A percentile compares a stretch with the other conserved stretches of the same genome.
Conservation (phyloP, 1,284 basidiomycete species). For the Pascua guehoae region DNA sequence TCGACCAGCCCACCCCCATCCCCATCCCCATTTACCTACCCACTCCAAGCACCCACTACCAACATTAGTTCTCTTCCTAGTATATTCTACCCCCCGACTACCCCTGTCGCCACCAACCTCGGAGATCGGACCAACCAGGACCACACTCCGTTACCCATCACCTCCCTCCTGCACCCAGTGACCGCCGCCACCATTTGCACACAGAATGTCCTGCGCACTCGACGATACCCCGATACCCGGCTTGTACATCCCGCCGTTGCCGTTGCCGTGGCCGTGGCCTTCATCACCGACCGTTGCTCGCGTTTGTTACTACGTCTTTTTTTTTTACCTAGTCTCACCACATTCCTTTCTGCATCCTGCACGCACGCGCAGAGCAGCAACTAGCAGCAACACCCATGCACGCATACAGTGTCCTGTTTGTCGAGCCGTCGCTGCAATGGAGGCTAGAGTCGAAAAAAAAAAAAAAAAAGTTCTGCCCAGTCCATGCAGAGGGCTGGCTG, state of each 20-base stretch:
- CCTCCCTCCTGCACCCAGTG: background rate
- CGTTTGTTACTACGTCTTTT: conserved; percentile 5
- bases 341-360: conserved; percentile 5
- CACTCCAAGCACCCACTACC: background rate
- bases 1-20: background rate
- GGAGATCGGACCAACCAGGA: too few relatives aligned
- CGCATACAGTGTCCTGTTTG: too few relatives aligned
- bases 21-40: background rate
- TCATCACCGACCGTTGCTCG: background rate
- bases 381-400: too few relatives aligned
- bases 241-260: conserved; percentile 1
- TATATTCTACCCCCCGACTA: too few relatives aligned
- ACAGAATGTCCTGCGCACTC: conserved; percentile 8
- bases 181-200: conserved; percentile 9
- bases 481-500: too few relatives aligned
- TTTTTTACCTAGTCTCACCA: conserved; percentile 5
- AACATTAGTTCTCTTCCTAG: background rate
- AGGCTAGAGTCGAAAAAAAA: too few relatives aligned
- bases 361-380: too few relatives aligned
- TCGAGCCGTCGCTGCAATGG: too few relatives aligned
- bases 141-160: too few relatives aligned
- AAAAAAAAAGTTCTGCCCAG: too few relatives aligned
- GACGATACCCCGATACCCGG: conserved; percentile 9
- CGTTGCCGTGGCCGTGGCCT: background rate
- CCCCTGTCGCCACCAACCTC: too few relatives aligned